Percentiles rank a stretch among this genome's conserved stretches.
These are phyloP conservation scores for Penicillium sp. DNA, from an alignment of 2,329 filamentous ascomycete species.

Conservation along the genomic window DNA sequence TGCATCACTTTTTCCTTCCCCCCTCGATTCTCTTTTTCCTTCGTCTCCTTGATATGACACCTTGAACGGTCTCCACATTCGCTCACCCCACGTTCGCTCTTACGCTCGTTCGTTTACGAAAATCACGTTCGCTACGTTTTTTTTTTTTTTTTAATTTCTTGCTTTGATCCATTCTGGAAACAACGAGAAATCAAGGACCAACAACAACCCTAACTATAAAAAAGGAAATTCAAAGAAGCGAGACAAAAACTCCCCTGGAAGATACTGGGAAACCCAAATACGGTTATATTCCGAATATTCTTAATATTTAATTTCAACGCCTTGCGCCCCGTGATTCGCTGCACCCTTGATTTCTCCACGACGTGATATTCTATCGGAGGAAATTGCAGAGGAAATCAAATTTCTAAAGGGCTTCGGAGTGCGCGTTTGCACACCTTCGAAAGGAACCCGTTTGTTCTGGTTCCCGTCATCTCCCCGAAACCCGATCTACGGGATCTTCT, in stretches of 20 bases:
- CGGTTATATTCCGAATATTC: slow-evolving; percentile 20
- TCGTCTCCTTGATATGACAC: slow-evolving; percentile 28
- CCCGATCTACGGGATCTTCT: background rate
- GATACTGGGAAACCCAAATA: slow-evolving; percentile 10
- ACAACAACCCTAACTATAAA: background rate
- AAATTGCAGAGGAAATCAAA: background rate
- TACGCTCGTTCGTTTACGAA: slow-evolving; percentile 39
- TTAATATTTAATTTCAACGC: slow-evolving; percentile 27
- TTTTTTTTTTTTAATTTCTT: slow-evolving; percentile 12
- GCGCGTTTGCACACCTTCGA: slow-evolving; percentile 16
- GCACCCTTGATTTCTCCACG: slow-evolving; percentile 12
- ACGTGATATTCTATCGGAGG: background rate
- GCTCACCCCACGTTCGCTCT: slow-evolving; percentile 37
- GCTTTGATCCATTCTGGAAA: background rate
- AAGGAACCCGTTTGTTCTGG: slow-evolving; percentile 3
- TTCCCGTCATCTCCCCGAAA: background rate
- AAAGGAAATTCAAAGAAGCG: background rate
- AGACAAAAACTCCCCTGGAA: background rate
- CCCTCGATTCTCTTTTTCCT: slow-evolving; percentile 7
- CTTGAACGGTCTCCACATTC: slow-evolving; percentile 33
- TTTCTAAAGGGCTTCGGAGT: slow-evolving; percentile 6
- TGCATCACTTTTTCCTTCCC: slow-evolving; percentile 23
- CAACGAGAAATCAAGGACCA: slow-evolving; percentile 6
- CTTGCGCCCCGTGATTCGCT: slow-evolving; percentile 20
- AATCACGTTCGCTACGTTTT: slow-evolving; percentile 42